A percentile compares a stretch with the other conserved stretches of the same genome.
Conservation (phyloP, 208 protist genomes). For the Porcisia deanei region DNA sequence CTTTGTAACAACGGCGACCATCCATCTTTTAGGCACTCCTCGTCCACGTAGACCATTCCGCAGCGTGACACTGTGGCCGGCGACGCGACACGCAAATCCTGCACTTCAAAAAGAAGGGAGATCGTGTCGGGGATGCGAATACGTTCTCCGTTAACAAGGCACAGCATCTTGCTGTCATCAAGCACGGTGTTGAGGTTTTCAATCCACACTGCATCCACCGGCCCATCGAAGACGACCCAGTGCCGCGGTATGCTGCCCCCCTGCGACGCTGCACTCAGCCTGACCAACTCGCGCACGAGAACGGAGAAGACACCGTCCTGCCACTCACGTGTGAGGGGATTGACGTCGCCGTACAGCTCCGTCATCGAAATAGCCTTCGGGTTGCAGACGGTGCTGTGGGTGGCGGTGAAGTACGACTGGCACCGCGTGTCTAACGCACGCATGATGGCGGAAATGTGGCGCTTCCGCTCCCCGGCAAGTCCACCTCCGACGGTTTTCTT, state of each 20-base stretch:
- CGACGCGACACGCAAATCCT: conserved; percentile 96
- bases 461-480: not conserved
- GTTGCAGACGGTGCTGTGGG: conserved; percentile 78
- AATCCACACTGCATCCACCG: conserved; percentile 99
- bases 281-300: conserved; percentile 84
- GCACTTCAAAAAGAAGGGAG: conserved; percentile 98
- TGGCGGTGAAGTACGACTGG: conserved; percentile 71
- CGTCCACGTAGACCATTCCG: conserved; percentile 98
- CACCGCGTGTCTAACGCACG: conserved; percentile 47
- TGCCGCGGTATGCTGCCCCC: conserved; percentile 55
- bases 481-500: not conserved
- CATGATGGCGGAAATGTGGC: conserved; percentile 11
- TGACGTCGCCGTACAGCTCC: conserved; percentile 96
- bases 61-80: conserved; percentile 98
- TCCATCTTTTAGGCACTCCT: conserved; percentile 80
- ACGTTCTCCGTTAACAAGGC: conserved; percentile 95
- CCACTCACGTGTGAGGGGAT: conserved; percentile 95
- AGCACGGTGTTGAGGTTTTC: conserved; percentile 99
- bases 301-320: conserved; percentile 94
- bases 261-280: conserved; percentile 35
- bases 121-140: conserved; percentile 93
- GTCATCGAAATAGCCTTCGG: conserved; percentile 96
- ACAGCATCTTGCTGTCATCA: conserved; percentile 98
- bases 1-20: conserved; percentile 74
- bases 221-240: conserved; percentile 98